Conservation (phyloP, 306 rosid species). For the Trifolium fragiferum region DNA sequence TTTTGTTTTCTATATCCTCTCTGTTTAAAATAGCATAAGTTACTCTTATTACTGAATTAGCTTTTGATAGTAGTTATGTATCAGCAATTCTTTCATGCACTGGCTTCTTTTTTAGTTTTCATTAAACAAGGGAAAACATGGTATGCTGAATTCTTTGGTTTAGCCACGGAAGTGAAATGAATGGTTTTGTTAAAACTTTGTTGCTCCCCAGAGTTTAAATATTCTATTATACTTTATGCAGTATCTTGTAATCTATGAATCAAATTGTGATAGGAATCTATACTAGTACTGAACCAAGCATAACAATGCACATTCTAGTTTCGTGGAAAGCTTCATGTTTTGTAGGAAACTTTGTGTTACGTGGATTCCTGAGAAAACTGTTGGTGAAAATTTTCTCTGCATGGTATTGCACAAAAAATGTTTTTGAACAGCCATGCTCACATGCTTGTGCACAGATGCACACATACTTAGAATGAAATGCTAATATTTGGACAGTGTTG, state of each 20-base stretch:
- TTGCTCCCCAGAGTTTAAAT: not conserved
- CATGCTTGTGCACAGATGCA: constrained; percentile 24
- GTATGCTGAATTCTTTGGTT: constrained; percentile 3
- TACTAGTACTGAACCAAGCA: not conserved
- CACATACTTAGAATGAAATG: constrained; percentile 6
- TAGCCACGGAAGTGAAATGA: not conserved
- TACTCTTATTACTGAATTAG: constrained; percentile 6
- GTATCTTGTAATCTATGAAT: constrained; percentile 14
- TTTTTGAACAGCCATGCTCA: not conserved
- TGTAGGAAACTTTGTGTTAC: constrained; percentile 17
- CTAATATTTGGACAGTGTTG: constrained; percentile 5
- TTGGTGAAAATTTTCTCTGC: not conserved
- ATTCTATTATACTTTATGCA: not conserved
- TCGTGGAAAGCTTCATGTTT: not conserved
- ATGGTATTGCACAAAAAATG: constrained; percentile 14
- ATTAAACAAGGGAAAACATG: constrained; percentile 3
- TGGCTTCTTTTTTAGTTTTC: constrained; percentile 15
- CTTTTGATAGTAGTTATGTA: not conserved
- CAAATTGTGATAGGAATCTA: not conserved
- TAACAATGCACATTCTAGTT: not conserved
- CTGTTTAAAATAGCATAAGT: not conserved
- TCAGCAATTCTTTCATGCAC: constrained; percentile 19
- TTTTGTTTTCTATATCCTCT: not conserved
- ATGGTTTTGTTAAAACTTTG: not conserved
- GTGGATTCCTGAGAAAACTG: not conserved